phyloP scores from a whole-genome alignment of 2,329 filamentous ascomycete genomes.

The Cladophialophora immunda region DNA sequence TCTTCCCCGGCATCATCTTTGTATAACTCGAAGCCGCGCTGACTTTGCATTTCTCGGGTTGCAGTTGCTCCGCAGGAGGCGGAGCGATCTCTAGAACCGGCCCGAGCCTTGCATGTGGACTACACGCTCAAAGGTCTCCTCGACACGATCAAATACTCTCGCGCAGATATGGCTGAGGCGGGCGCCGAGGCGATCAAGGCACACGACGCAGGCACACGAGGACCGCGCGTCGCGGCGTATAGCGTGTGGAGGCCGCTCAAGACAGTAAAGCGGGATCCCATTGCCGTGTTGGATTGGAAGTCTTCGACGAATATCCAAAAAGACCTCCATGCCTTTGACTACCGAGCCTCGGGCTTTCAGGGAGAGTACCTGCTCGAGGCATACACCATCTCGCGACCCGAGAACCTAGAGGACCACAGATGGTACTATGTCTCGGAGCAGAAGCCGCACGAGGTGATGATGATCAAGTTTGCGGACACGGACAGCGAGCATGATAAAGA shows the following conservation, averaged over 20 bases:
- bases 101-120: slow-evolving; percentile 8
- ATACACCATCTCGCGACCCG: slow-evolving; percentile 7
- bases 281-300: slow-evolving; percentile 12
- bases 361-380: slow-evolving; percentile 12
- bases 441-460: slow-evolving; percentile 12
- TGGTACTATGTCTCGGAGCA: slow-evolving; percentile 13
- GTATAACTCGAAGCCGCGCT: neutral
- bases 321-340: slow-evolving; percentile 9
- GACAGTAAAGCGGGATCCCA: slow-evolving; percentile 9
- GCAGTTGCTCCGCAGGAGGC: slow-evolving; percentile 4
- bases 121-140: slow-evolving; percentile 7
- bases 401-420: slow-evolving; percentile 1
- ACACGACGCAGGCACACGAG: neutral
- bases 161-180: neutral
- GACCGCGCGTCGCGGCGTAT: slow-evolving; percentile 4
- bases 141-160: slow-evolving; percentile 14
- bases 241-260: slow-evolving; percentile 17
- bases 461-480: slow-evolving; percentile 20
- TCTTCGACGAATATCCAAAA: slow-evolving; percentile 1
- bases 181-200: slow-evolving; percentile 12
- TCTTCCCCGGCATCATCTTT: neutral
- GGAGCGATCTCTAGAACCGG: slow-evolving; percentile 5
- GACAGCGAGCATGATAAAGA: slow-evolving; percentile 5
- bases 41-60: neutral
- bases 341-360: slow-evolving; percentile 9